phyloP scores from a whole-genome alignment of 140 eudicot genomes.

The Bidens hawaiensis region DNA sequence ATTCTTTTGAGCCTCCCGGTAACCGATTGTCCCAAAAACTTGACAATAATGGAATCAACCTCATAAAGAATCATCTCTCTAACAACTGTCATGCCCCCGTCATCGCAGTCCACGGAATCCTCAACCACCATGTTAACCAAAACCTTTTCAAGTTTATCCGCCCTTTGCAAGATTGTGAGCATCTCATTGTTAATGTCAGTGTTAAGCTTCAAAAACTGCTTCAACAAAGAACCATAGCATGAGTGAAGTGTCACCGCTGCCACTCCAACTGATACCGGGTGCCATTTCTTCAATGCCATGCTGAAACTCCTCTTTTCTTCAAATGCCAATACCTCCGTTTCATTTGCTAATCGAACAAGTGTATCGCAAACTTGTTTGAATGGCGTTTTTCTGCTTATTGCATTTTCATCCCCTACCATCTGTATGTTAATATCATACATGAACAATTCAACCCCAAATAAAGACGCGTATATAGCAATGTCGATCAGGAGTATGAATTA shows the following conservation, averaged over 20 bases:
- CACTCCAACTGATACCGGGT: slow-evolving; percentile 84
- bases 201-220: slow-evolving; percentile 58
- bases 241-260: slow-evolving; percentile 76
- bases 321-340: slow-evolving; percentile 55
- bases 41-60: slow-evolving; percentile 59
- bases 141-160: too few relatives aligned
- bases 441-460: too few relatives aligned
- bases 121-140: slow-evolving; percentile 82
- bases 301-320: slow-evolving; percentile 62
- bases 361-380: slow-evolving; percentile 44
- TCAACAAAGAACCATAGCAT: slow-evolving; percentile 61
- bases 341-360: slow-evolving; percentile 51
- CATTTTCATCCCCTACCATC: slow-evolving; percentile 54
- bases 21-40: slow-evolving; percentile 56
- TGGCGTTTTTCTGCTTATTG: slow-evolving; percentile 27
- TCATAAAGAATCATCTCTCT: slow-evolving; percentile 82
- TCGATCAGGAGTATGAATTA: slow-evolving; percentile 16
- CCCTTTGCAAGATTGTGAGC: slow-evolving; percentile 55
- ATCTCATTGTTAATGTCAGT: slow-evolving; percentile 47
- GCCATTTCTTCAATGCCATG: slow-evolving; percentile 44
- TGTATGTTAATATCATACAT: too few relatives aligned
- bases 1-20: slow-evolving; percentile 54
- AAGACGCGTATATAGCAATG: too few relatives aligned
- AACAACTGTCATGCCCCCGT: slow-evolving; percentile 66
- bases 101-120: slow-evolving; percentile 76